A percentile compares a stretch with the other conserved stretches of the same genome.
These are phyloP conservation scores for Hibiscus tridactylites DNA, from an alignment of 345 rosid species.

Conservation along the genomic window DNA sequence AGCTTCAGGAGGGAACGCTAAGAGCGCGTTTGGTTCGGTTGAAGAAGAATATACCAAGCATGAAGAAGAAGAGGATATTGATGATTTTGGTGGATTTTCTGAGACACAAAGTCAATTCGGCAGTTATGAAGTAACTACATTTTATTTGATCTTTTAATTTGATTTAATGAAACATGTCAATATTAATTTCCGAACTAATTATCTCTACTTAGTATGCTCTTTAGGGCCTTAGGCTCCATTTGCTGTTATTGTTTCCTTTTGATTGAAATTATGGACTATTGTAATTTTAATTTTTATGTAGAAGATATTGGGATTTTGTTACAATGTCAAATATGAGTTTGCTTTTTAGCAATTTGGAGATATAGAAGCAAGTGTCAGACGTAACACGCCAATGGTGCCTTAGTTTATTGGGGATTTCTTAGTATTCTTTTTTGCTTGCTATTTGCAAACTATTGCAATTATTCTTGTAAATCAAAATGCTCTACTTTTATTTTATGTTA, in stretches of 20 bases:
- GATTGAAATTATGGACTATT: not conserved
- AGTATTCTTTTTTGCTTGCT: not conserved
- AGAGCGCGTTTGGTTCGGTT: slow-evolving; percentile 24
- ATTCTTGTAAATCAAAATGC: not conserved
- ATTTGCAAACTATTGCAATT: not conserved
- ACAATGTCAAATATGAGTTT: not conserved
- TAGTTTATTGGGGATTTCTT: not conserved
- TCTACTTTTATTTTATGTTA: not conserved
- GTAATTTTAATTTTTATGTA: not conserved
- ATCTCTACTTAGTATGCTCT: not conserved
- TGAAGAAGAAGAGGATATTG: slow-evolving; percentile 47
- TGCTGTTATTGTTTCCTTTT: not conserved
- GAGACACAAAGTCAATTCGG: slow-evolving; percentile 56
- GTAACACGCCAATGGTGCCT: not conserved
- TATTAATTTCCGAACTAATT: not conserved
- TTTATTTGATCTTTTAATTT: not conserved
- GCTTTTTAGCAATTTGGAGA: not conserved
- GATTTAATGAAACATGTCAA: not conserved
- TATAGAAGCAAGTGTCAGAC: not conserved
- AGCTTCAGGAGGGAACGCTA: slow-evolving; percentile 29
- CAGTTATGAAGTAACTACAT: slow-evolving; percentile 35
- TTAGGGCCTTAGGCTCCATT: not conserved
- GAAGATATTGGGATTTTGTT: not conserved
- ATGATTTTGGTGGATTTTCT: slow-evolving; percentile 52
- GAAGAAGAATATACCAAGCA: slow-evolving; percentile 30